These are phyloP conservation scores for Solanum virginianum DNA, from an alignment of 257 asterid genomes.

Conservation along the genomic window DNA sequence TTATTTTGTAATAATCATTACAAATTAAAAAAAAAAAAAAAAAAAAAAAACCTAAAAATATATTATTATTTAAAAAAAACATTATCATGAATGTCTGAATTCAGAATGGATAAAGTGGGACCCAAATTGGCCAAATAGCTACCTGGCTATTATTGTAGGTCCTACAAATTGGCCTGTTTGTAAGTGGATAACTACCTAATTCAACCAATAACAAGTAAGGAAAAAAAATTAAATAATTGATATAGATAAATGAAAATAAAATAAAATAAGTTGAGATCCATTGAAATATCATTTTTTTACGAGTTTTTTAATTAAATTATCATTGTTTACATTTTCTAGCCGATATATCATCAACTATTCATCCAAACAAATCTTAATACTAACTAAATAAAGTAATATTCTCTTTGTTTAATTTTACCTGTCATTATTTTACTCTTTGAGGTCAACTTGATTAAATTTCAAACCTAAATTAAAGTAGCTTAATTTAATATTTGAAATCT, in stretches of 20 bases:
- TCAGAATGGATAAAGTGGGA: slow-evolving; percentile 6
- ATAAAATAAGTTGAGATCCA: background rate
- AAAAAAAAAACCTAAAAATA: background rate
- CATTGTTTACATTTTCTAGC: background rate
- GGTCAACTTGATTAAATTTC: no score
- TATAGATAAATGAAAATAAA: background rate
- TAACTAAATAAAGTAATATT: no score
- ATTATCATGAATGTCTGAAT: background rate
- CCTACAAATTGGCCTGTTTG: background rate
- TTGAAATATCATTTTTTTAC: background rate
- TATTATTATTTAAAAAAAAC: background rate
- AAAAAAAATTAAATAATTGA: background rate
- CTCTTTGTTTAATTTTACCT: no score
- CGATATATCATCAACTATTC: background rate
- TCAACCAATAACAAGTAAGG: background rate
- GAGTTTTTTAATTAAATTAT: no score
- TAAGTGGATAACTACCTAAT: slow-evolving; percentile 3
- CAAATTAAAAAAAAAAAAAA: background rate
- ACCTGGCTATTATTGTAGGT: background rate
- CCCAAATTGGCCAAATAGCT: background rate
- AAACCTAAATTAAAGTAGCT: no score
- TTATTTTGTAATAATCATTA: background rate
- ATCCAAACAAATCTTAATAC: no score
- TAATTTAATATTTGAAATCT: no score
- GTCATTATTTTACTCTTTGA: no score